Base-by-base conservation (phyloP, 768 basidiomycete species). In the Macrolepiota dolichaula region DNA sequence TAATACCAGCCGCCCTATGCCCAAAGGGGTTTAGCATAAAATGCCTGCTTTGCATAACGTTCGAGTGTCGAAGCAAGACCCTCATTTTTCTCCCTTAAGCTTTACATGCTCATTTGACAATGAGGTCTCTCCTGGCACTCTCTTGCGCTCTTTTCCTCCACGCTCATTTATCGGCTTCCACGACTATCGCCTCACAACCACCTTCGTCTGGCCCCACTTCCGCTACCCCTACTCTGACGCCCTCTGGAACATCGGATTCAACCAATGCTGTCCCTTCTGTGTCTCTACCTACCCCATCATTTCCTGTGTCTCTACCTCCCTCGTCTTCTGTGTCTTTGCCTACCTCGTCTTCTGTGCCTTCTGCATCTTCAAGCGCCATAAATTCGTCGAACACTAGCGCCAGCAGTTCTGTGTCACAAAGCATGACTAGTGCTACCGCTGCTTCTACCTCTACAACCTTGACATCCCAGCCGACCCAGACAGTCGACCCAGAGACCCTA, bases 21-120 rank as follows among this genome's bases (percentile, higher is more conserved):
- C 57, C 57, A 37, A 57, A 9, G 37, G 3, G 47, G 57, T 6
- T 44, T 44, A 55, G 54, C 42, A 55, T 57, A 57, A 50, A 36
- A 54, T 54, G 52, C n/a, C 55, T 27, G 9, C 38, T 15, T 38
- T 55, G 37, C 40, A 29, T 27, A 24, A 22, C n/a, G 35, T 22
- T 32, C n/a, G 17, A n/a, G n/a, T 2, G 22, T 10, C 10, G 32
- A 50, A 37, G 46, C 37, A 50, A 49, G 17, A 11, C 46, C 25
- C 24, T 29, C n/a, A 27, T 25, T 37, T 22, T 27, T 50, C 57
- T 50, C 19, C 46, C 47, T n/a, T 17, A 38, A 9, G 47, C 12
- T 37, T 57, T 57, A 19, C 22, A 57, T 57, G 35, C 10, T 57
- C 27, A 36, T 36, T 2, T 24, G 25, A 38, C 49, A 38, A 57